These are phyloP conservation scores for Leishmania turanica DNA, from an alignment of 208 protist species.

Conservation along the genomic window DNA sequence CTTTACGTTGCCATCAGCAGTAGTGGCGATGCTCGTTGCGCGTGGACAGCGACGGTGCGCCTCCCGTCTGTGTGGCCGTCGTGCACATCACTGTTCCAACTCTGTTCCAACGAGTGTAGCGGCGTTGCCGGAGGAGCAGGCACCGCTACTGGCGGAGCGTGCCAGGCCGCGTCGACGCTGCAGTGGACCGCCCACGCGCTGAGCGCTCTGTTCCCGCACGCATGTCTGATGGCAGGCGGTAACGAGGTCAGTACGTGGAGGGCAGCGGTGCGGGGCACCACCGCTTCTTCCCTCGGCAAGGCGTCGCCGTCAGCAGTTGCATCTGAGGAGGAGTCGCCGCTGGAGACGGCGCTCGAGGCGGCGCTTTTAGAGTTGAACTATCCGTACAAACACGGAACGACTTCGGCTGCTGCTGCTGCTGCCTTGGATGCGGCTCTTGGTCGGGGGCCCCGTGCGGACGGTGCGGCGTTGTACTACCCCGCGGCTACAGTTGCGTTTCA, in stretches of 20 bases:
- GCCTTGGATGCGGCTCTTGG: not conserved
- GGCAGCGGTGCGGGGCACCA: not conserved
- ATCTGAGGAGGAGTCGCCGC: not conserved
- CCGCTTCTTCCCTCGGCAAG: not conserved
- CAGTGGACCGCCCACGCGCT: constrained; percentile 19
- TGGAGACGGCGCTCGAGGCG: constrained; percentile 15
- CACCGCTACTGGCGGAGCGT: not conserved
- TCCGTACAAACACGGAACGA: not conserved
- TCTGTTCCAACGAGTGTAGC: not conserved
- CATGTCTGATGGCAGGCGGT: not conserved
- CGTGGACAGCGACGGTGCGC: constrained; percentile 9
- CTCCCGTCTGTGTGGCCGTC: constrained; percentile 18
- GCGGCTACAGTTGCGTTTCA: not conserved
- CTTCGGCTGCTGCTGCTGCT: not conserved
- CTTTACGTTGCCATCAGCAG: constrained; percentile 14
- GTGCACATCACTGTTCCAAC: constrained; percentile 14
- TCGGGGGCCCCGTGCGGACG: not conserved
- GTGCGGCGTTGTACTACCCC: not conserved
- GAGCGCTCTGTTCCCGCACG: constrained; percentile 9
- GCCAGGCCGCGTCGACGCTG: not conserved
- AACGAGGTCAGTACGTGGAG: not conserved
- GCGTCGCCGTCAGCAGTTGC: not conserved
- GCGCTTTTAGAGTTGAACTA: constrained; percentile 15
- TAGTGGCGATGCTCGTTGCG: constrained; percentile 5
- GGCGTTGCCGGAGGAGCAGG: constrained; percentile 1